phyloP scores from a whole-genome alignment of 108 stramenopile genomes.

The Mayamaea pseudoterrestris region DNA sequence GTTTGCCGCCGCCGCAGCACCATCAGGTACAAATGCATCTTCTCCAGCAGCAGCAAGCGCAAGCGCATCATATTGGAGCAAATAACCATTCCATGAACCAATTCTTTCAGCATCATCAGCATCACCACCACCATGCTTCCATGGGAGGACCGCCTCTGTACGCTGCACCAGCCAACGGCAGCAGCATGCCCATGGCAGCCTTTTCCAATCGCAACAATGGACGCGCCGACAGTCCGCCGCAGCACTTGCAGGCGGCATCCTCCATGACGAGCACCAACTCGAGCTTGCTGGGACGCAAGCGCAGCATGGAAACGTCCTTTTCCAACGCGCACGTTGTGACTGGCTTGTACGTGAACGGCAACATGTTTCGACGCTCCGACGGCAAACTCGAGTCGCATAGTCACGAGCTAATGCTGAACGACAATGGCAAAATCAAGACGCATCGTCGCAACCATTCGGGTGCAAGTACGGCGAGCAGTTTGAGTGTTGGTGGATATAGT shows the following conservation, averaged over 20 bases:
- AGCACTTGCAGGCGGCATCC: too few relatives aligned
- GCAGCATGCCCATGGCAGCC: neutral
- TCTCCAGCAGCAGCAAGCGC: neutral
- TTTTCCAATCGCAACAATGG: neutral
- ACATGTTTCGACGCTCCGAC: conserved; percentile 11
- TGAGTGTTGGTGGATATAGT: conserved; percentile 39
- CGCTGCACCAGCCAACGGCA: neutral
- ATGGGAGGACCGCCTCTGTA: conserved; percentile 9
- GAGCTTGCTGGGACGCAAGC: neutral
- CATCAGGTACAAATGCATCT: too few relatives aligned
- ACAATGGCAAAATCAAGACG: neutral
- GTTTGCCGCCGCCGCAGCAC: too few relatives aligned
- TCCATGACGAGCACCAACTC: conserved; percentile 22
- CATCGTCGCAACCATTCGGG: conserved; percentile 14
- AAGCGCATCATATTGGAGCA: neutral
- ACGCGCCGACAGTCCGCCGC: conserved; percentile 12
- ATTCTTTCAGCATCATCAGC: conserved; percentile 9
- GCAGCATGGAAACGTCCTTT: too few relatives aligned
- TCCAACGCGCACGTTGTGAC: conserved; percentile 15
- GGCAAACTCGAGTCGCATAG: conserved; percentile 12
- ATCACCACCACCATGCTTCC: conserved; percentile 4
- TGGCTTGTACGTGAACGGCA: conserved; percentile 4
- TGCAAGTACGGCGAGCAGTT: conserved; percentile 32
- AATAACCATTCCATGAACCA: neutral
- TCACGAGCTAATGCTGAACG: neutral